Percentiles rank a stretch among this genome's conserved stretches.
These are phyloP conservation scores for Sistotremastrum suecicum DNA, from an alignment of 768 basidiomycete genomes.

Conservation along the genomic window DNA sequence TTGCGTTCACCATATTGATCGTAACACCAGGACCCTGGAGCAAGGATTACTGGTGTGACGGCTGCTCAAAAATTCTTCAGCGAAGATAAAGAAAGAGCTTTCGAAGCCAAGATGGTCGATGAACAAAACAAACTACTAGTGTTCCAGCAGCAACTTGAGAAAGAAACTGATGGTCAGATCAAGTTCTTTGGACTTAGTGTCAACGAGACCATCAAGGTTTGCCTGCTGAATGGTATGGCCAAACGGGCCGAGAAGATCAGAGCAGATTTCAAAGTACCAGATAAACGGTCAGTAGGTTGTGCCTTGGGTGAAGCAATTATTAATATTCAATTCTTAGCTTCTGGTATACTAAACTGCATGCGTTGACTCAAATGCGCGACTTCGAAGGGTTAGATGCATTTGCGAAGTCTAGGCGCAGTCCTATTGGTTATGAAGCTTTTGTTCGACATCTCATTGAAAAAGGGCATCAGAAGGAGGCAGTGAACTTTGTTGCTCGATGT, in stretches of 20 bases:
- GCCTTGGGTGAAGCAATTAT: background rate
- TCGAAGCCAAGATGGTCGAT: conserved; percentile 96
- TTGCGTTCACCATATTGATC: background rate
- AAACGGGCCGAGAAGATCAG: conserved; percentile 86
- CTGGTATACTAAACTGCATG: conserved; percentile 86
- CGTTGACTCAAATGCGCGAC: conserved; percentile 63
- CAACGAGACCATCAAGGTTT: conserved; percentile 72
- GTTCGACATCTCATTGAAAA: conserved; percentile 65
- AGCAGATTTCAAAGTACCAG: conserved; percentile 84
- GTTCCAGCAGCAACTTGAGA: conserved; percentile 78
- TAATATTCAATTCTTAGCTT: conserved; percentile 37
- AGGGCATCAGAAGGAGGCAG: conserved; percentile 65
- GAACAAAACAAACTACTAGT: conserved; percentile 66
- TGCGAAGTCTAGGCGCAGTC: conserved; percentile 75
- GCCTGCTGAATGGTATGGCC: conserved; percentile 62
- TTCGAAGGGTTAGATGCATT: conserved; percentile 82
- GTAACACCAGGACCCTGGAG: conserved; percentile 45
- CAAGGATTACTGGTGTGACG: conserved; percentile 59
- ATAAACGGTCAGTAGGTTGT: conserved; percentile 57
- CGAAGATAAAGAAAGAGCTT: conserved; percentile 82
- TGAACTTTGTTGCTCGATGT: conserved; percentile 66
- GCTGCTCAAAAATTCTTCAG: conserved; percentile 86
- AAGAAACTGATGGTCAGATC: conserved; percentile 67
- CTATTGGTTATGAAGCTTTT: conserved; percentile 91
- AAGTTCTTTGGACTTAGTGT: conserved; percentile 72